Conservation (phyloP, 192 early-diverging fungal species). For the Coemansia sp. region DNA sequence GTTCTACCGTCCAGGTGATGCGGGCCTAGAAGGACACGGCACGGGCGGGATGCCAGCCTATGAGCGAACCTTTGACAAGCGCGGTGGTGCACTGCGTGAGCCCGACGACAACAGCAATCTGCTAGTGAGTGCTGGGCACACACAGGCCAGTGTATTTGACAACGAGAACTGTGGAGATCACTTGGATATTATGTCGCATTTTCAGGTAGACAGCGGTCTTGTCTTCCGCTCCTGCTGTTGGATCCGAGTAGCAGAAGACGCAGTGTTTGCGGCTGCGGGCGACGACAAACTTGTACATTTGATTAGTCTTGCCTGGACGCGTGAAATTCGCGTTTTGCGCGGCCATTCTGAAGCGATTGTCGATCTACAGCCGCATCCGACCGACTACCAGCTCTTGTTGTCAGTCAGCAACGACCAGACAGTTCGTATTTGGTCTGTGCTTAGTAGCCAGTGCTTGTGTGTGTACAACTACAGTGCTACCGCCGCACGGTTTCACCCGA, state of each 20-base stretch:
- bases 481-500: conserved; percentile 68
- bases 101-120: conserved; percentile 71
- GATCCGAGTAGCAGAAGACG: conserved; percentile 67
- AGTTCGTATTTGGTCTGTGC: conserved; percentile 77
- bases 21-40: conserved; percentile 33
- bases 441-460: conserved; percentile 60
- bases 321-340: conserved; percentile 60
- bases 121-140: conserved; percentile 67
- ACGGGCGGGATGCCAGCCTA: conserved; percentile 56
- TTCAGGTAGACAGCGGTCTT: conserved; percentile 51
- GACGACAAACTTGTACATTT: conserved; percentile 65
- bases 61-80: conserved; percentile 65
- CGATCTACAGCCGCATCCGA: conserved; percentile 74
- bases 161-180: conserved; percentile 94
- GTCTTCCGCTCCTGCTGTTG: conserved; percentile 71
- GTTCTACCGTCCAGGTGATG: conserved; percentile 60
- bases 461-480: conserved; percentile 62
- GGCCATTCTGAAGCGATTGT: conserved; percentile 63
- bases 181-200: conserved; percentile 93
- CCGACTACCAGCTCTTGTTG: conserved; percentile 61
- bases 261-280: conserved; percentile 69
- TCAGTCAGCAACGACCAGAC: conserved; percentile 74
- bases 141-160: conserved; percentile 83
- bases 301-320: conserved; percentile 69
- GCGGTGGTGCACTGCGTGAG: conserved; percentile 66